Percentiles rank a stretch among this genome's conserved stretches.
Evolutionary conservation across 345 rosid species (phyloP).

Genomic region (Cardamine occulta): DNA sequence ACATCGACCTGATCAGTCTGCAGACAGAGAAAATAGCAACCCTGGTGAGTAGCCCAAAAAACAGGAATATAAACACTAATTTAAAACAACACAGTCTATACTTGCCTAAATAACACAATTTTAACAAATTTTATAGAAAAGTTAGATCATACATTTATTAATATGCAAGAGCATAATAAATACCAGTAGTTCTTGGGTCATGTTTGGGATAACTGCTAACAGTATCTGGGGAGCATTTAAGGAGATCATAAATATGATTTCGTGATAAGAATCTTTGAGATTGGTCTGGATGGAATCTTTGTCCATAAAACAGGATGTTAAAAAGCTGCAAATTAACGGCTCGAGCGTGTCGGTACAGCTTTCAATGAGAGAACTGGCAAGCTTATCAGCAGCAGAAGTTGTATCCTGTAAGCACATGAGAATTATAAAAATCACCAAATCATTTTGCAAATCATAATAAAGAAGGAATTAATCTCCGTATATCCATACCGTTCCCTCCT

Average conservation of each 20-base stretch:
- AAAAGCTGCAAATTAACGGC: conserved; percentile 74
- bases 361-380: conserved; percentile 81
- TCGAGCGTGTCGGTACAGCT: conserved; percentile 65
- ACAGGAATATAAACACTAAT: background rate
- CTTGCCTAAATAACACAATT: conserved; percentile 3
- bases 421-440: conserved; percentile 12
- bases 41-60: conserved; percentile 25
- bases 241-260: conserved; percentile 71
- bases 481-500: conserved; percentile 64
- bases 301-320: conserved; percentile 72
- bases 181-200: conserved; percentile 82
- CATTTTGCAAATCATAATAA: conserved; percentile 19
- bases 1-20: conserved; percentile 93
- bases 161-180: conserved; percentile 23
- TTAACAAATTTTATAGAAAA: conserved; percentile 17
- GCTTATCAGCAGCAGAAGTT: conserved; percentile 62
- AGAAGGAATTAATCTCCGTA: conserved; percentile 11
- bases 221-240: conserved; percentile 79
- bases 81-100: conserved; percentile 7
- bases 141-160: conserved; percentile 10
- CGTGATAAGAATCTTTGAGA: conserved; percentile 81
- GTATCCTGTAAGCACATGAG: conserved; percentile 50
- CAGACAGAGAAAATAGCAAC: conserved; percentile 29
- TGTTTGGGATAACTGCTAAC: conserved; percentile 67
- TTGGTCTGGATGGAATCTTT: conserved; percentile 66